Evolutionary conservation across 2,329 filamentous ascomycete genomes (phyloP).

Genomic region (Sarocladium kiliense): DNA sequence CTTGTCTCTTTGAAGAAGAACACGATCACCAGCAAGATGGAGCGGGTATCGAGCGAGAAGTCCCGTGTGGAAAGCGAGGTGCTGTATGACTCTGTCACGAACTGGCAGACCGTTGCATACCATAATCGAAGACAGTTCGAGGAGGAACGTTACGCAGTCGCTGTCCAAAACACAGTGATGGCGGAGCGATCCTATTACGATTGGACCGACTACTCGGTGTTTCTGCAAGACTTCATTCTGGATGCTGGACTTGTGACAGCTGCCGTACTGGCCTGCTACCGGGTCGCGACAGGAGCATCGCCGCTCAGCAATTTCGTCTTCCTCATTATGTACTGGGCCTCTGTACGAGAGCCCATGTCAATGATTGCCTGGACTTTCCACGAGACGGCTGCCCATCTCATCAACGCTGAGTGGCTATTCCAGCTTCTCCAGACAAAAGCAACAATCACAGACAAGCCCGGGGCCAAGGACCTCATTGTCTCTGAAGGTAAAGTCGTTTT

Average conservation of each 20-base stretch:
- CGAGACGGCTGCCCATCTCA: conserved; percentile 37
- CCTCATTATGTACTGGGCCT: conserved; percentile 59
- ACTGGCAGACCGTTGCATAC: conserved; percentile 50
- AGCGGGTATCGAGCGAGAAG: conserved; percentile 13
- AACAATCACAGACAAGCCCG: conserved; percentile 42
- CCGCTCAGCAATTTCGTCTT: conserved; percentile 56
- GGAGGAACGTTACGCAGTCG: conserved; percentile 16
- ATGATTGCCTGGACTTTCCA: conserved; percentile 24
- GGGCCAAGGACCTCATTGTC: conserved; percentile 38
- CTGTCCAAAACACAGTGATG: conserved; percentile 11
- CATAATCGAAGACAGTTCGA: conserved; percentile 22
- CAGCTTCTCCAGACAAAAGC: conserved; percentile 54
- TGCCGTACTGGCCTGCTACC: conserved; percentile 4
- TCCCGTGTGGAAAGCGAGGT: conserved; percentile 14
- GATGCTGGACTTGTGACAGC: conserved; percentile 13
- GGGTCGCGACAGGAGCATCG: conserved; percentile 10
- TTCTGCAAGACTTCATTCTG: conserved; percentile 13
- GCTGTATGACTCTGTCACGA: conserved; percentile 17
- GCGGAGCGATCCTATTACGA: conserved; percentile 12
- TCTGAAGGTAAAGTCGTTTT: conserved; percentile 46
- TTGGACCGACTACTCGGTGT: conserved; percentile 10
- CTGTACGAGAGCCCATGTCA: conserved; percentile 32
- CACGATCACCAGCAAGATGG: conserved; percentile 11
- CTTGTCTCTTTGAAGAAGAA: conserved; percentile 15
- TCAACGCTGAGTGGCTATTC: conserved; percentile 60